Evolutionary conservation across 768 basidiomycete genomes (phyloP).

Genomic region (Lactifluus piperatus): DNA sequence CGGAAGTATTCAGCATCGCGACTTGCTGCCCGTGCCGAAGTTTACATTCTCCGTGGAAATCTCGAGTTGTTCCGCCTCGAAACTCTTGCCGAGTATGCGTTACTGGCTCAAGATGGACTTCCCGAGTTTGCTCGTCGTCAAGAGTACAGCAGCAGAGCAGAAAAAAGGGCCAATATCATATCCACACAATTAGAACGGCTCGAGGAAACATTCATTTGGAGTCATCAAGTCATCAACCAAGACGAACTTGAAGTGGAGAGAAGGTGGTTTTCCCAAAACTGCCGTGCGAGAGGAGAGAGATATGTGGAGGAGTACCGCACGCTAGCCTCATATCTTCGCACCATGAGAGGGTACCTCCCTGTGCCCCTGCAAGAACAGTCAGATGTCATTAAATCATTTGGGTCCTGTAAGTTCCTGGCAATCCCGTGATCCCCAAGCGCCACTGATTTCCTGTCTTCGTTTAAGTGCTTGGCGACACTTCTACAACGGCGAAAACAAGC

Average conservation of each 20-base stretch:
- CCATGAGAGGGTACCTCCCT: slow-evolving; percentile 18
- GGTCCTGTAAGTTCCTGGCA: slow-evolving; percentile 17
- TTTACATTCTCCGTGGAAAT: slow-evolving; percentile 21
- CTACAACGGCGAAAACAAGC: slow-evolving; percentile 40
- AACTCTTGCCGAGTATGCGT: slow-evolving; percentile 7
- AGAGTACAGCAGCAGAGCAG: background rate
- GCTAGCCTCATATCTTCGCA: slow-evolving; percentile 15
- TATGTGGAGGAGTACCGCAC: slow-evolving; percentile 20
- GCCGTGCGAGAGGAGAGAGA: slow-evolving; percentile 16
- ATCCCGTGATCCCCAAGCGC: background rate
- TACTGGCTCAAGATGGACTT: background rate
- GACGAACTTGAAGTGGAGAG: slow-evolving; percentile 18
- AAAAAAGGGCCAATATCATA: background rate
- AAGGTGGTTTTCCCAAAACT: slow-evolving; percentile 24
- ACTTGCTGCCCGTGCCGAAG: slow-evolving; percentile 18
- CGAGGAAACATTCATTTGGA: slow-evolving; percentile 20
- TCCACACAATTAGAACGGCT: background rate
- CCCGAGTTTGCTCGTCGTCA: background rate
- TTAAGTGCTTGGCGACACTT: slow-evolving; percentile 24
- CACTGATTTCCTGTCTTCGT: background rate
- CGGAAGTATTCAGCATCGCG: slow-evolving; percentile 23
- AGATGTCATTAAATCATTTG: slow-evolving; percentile 23
- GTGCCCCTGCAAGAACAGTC: slow-evolving; percentile 21
- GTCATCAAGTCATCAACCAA: slow-evolving; percentile 14
- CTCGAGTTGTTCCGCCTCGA: slow-evolving; percentile 24